Conservation (phyloP, 306 rosid species). For the Fagus crenata region DNA sequence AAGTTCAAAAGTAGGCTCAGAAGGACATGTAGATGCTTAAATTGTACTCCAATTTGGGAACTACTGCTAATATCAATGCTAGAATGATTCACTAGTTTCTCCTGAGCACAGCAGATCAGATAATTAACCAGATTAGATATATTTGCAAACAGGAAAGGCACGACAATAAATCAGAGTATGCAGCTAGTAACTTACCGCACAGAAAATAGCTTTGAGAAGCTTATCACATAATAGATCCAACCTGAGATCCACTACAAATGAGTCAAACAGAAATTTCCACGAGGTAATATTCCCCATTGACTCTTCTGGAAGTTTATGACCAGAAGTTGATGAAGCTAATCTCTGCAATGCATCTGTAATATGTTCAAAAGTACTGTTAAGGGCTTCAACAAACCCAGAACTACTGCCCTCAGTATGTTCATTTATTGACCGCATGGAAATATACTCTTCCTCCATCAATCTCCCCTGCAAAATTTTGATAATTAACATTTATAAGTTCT, state of each 20-base stretch:
- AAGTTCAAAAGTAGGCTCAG: conserved; percentile 51
- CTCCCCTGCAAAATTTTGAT: conserved; percentile 46
- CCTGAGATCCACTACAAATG: conserved; percentile 45
- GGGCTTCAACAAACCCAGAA: conserved; percentile 44
- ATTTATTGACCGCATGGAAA: conserved; percentile 14
- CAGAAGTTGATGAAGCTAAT: conserved; percentile 37
- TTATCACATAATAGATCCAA: conserved; percentile 52
- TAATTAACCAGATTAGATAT: conserved; percentile 25
- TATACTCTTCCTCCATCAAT: conserved; percentile 57
- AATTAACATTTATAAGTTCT: conserved; percentile 9
- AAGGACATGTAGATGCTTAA: conserved; percentile 49
- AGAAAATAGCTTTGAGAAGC: conserved; percentile 46
- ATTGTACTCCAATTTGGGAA: conserved; percentile 40
- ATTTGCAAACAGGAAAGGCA: conserved; percentile 4
- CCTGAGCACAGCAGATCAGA: conserved; percentile 49
- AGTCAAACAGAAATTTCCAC: conserved; percentile 52
- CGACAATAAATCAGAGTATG: conserved; percentile 2
- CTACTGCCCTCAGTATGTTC: not conserved
- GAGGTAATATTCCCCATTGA: conserved; percentile 45
- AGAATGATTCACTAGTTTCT: conserved; percentile 44
- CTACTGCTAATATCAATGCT: conserved; percentile 26
- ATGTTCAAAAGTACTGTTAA: conserved; percentile 45
- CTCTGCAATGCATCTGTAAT: conserved; percentile 46
- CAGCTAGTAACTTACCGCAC: conserved; percentile 56
- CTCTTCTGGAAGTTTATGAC: conserved; percentile 37